Conservation (phyloP, 805 yeast species). For the Myxozyma nipponensis region DNA sequence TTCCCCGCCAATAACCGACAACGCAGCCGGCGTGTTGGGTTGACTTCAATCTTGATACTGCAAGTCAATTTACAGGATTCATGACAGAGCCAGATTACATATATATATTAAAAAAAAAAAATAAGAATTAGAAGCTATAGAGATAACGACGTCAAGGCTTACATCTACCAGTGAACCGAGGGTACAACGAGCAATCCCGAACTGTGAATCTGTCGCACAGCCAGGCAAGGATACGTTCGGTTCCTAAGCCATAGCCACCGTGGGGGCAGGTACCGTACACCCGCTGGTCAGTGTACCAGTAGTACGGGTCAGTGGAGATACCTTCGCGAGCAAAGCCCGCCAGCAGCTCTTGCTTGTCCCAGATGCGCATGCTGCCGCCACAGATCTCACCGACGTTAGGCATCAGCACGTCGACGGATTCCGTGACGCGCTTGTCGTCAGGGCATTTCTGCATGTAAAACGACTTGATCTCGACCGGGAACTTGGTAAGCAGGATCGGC, state of each 20-base stretch:
- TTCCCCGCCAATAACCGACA: background rate
- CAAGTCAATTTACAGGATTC: too few species aligned
- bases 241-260: conserved; percentile 98
- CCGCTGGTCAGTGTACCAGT: conserved; percentile 95
- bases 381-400: conserved; percentile 99
- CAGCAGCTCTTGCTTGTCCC: conserved; percentile 70
- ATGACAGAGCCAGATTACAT: too few species aligned
- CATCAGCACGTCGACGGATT: conserved; percentile 96
- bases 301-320: conserved; percentile 76
- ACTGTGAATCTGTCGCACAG: conserved; percentile 96
- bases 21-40: background rate
- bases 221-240: conserved; percentile 98
- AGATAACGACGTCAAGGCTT: too few species aligned
- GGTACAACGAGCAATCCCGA: conserved; percentile 95
- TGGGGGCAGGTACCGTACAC: conserved; percentile 97
- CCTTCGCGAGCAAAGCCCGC: conserved; percentile 93
- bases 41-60: too few species aligned
- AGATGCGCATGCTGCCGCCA: conserved; percentile 99
- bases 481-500: conserved; percentile 86
- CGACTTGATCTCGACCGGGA: conserved; percentile 96
- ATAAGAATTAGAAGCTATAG: too few species aligned
- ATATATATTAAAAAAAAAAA: too few species aligned
- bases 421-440: conserved; percentile 93
- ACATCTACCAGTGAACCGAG: conserved; percentile 97
- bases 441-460: conserved; percentile 94